These are phyloP conservation scores for Penicillium thymicola DNA, from an alignment of 2,329 filamentous ascomycete genomes.

Conservation along the genomic window DNA sequence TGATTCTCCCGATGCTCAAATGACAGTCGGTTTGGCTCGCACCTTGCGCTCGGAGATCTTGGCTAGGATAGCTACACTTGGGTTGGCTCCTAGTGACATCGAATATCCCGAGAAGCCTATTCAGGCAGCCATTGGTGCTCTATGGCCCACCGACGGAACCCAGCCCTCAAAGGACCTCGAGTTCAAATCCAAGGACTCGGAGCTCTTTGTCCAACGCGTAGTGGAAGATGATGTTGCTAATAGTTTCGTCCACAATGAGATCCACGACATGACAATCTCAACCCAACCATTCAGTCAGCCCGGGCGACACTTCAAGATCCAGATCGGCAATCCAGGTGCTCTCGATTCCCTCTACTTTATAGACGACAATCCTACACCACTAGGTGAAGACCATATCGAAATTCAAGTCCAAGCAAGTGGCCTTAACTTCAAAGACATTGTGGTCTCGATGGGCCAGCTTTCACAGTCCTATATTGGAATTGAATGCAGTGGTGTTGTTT, in stretches of 20 bases:
- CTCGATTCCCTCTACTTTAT: slow-evolving; percentile 26
- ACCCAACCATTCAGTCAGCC: slow-evolving; percentile 24
- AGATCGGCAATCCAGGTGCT: slow-evolving; percentile 21
- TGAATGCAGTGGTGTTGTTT: slow-evolving; percentile 36
- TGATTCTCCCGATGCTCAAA: slow-evolving; percentile 24
- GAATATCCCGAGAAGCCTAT: slow-evolving; percentile 11
- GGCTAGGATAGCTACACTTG: slow-evolving; percentile 24
- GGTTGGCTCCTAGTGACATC: slow-evolving; percentile 17
- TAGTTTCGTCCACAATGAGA: slow-evolving; percentile 25
- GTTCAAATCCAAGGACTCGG: slow-evolving; percentile 17
- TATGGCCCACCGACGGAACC: slow-evolving; percentile 17
- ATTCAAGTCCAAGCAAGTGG: slow-evolving; percentile 36
- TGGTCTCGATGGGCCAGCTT: slow-evolving; percentile 37
- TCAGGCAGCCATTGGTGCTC: slow-evolving; percentile 10
- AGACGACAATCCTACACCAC: slow-evolving; percentile 16
- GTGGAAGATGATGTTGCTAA: slow-evolving; percentile 20
- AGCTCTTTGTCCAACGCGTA: slow-evolving; percentile 22
- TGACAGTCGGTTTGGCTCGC: slow-evolving; percentile 27
- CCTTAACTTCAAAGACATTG: slow-evolving; percentile 38
- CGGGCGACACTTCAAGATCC: slow-evolving; percentile 22
- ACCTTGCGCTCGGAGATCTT: slow-evolving; percentile 26
- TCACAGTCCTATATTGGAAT: slow-evolving; percentile 30
- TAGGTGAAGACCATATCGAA: slow-evolving; percentile 30
- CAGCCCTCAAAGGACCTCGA: slow-evolving; percentile 20
- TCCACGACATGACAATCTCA: slow-evolving; percentile 19